phyloP scores from a whole-genome alignment of 148 eudicot genomes.

The Pouteria glomerata region DNA sequence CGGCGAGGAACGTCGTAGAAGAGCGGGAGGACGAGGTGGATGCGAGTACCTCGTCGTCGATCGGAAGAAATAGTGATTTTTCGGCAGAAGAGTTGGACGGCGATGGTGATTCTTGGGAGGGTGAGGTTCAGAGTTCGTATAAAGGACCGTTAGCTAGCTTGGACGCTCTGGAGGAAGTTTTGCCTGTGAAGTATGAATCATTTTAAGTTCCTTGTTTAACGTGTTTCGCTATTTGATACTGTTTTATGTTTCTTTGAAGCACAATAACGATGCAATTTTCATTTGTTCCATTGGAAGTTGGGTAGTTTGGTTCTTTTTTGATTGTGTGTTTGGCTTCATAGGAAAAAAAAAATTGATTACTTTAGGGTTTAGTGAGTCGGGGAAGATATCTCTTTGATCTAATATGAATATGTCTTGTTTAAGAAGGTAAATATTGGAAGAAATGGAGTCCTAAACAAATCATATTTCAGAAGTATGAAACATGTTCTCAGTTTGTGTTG shows the following conservation, averaged over 20 bases:
- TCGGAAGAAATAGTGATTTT: no score
- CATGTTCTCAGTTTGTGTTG: no score
- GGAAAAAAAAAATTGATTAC: not conserved
- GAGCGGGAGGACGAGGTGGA: no score
- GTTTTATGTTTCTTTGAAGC: not conserved
- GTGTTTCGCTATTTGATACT: not conserved
- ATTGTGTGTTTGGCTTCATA: no score
- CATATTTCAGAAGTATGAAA: no score
- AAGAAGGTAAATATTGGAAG: not conserved
- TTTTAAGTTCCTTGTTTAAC: not conserved
- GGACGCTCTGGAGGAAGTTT: constrained; percentile 44
- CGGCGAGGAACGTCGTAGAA: no score
- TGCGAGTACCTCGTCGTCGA: no score
- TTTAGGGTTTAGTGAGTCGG: not conserved
- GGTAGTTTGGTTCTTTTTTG: no score
- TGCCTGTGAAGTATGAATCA: constrained; percentile 42
- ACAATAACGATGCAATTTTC: no score
- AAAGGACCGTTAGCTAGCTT: constrained; percentile 43
- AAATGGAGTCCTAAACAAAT: no score
- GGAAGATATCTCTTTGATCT: not conserved
- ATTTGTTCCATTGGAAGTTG: not conserved
- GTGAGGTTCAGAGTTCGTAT: constrained; percentile 47
- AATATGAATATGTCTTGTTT: not conserved
- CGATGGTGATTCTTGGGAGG: constrained; percentile 32
- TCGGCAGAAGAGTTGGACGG: no score